Conservation (phyloP, 2,329 filamentous ascomycete genomes). For the Arthroderma sp. region DNA sequence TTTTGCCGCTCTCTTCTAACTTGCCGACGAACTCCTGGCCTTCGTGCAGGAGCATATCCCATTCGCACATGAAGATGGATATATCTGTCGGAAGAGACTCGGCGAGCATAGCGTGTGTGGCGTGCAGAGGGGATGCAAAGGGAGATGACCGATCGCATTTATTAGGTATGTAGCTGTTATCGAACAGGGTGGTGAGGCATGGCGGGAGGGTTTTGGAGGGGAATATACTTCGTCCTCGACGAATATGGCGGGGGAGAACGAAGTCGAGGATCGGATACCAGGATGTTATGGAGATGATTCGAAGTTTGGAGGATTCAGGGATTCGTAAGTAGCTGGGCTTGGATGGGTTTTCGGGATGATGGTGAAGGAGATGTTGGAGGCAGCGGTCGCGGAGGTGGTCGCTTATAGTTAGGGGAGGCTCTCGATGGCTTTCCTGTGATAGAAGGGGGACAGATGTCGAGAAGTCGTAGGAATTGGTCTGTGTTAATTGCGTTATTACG, state of each 20-base stretch:
- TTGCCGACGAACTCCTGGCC: conserved; percentile 34
- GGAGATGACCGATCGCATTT: conserved; percentile 39
- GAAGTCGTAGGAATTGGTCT: conserved; percentile 8
- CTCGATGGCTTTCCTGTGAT: too few species aligned
- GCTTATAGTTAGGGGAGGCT: neutral
- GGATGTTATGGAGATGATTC: conserved; percentile 43
- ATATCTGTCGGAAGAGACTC: conserved; percentile 45
- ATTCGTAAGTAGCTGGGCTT: conserved; percentile 15
- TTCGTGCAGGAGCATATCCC: conserved; percentile 53
- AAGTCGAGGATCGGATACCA: conserved; percentile 54
- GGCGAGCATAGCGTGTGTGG: conserved; percentile 39
- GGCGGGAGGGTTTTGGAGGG: conserved; percentile 37
- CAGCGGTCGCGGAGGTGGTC: conserved; percentile 9
- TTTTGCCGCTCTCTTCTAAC: conserved; percentile 30
- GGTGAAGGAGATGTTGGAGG: conserved; percentile 8
- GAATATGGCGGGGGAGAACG: conserved; percentile 45
- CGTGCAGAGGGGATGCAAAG: conserved; percentile 46
- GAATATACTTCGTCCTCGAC: conserved; percentile 41
- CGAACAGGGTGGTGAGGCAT: conserved; percentile 38
- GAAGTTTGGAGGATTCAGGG: conserved; percentile 20
- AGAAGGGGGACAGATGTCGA: neutral
- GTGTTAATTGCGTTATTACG: neutral
- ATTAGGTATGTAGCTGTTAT: conserved; percentile 35
- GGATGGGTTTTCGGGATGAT: conserved; percentile 17
- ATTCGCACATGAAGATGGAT: conserved; percentile 50